Evolutionary conservation across 176 grass and related monocot genomes (phyloP).

Genomic region (Musa itinerans): DNA sequence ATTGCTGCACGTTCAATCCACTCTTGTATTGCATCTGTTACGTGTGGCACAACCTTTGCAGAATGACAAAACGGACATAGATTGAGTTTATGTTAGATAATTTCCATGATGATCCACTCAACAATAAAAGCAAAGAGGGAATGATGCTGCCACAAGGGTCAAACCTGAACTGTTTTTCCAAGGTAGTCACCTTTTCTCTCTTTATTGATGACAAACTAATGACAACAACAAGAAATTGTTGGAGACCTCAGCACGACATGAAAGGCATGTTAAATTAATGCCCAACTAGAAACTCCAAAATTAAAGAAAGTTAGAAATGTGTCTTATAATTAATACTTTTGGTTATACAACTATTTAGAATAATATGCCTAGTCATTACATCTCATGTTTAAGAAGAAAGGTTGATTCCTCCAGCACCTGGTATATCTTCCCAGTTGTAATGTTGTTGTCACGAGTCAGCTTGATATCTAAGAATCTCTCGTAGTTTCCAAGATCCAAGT

Average conservation of each 20-base stretch:
- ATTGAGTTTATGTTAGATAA: not conserved
- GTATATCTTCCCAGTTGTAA: conserved; percentile 47
- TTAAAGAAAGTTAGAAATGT: not conserved
- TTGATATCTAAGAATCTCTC: conserved; percentile 46
- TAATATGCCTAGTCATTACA: not conserved
- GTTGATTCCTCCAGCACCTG: conserved; percentile 20
- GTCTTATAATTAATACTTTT: not conserved
- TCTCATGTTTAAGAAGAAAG: not conserved
- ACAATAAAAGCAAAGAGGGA: not conserved
- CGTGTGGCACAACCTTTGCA: conserved; percentile 39
- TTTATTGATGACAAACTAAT: conserved; percentile 38
- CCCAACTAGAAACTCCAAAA: conserved; percentile 10
- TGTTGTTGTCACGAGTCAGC: conserved; percentile 41
- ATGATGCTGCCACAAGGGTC: not conserved
- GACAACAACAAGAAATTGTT: conserved; percentile 15
- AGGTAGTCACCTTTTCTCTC: conserved; percentile 50
- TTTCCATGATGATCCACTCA: not conserved
- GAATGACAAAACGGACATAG: not conserved
- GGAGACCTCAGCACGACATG: not conserved
- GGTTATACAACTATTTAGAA: not conserved
- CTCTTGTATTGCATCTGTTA: conserved; percentile 49
- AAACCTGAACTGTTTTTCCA: conserved; percentile 47
- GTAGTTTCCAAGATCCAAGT: conserved; percentile 50
- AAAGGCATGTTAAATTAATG: conserved; percentile 11
- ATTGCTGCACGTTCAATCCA: conserved; percentile 35